Evolutionary conservation across 495 filamentous ascomycete genomes (phyloP).

Genomic region (Platismatia glauca): DNA sequence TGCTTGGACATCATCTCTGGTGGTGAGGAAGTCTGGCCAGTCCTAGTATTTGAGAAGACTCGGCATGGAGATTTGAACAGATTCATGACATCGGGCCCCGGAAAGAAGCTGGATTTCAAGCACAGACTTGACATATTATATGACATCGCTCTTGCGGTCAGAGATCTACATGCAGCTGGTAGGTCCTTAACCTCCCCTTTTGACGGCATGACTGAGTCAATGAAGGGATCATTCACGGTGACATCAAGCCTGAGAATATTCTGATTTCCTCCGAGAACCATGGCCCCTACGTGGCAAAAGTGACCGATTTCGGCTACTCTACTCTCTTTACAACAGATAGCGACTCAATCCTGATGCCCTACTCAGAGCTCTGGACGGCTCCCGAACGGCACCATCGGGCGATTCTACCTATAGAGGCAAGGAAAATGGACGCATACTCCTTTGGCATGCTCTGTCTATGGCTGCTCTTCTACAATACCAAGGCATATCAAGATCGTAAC

Average conservation of each 20-base stretch:
- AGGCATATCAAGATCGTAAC: not conserved
- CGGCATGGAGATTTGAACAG: conserved; percentile 18
- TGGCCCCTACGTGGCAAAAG: not conserved
- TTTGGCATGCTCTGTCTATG: conserved; percentile 14
- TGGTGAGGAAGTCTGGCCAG: too few relatives aligned
- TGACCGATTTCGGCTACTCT: too few relatives aligned
- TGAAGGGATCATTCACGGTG: conserved; percentile 6
- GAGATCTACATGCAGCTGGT: conserved; percentile 20
- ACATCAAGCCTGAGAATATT: conserved; percentile 1
- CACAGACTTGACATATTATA: conserved; percentile 18
- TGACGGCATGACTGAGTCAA: not conserved
- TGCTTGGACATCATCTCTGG: too few relatives aligned
- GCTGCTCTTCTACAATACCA: conserved; percentile 9
- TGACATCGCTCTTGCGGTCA: conserved; percentile 18
- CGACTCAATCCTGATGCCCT: not conserved
- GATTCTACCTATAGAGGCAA: not conserved
- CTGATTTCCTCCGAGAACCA: not conserved
- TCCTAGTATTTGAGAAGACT: conserved; percentile 25
- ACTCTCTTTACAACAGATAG: not conserved
- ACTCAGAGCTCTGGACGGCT: conserved; percentile 4
- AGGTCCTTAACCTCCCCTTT: conserved; percentile 12
- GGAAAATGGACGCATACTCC: conserved; percentile 12
- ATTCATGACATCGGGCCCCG: conserved; percentile 12
- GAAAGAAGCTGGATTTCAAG: conserved; percentile 11
- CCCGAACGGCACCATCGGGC: conserved; percentile 3